Percentiles rank a stretch among this genome's conserved stretches.
Conservation (phyloP, 1,139 yeast genomes). For the Candida tetrigidarum region DNA sequence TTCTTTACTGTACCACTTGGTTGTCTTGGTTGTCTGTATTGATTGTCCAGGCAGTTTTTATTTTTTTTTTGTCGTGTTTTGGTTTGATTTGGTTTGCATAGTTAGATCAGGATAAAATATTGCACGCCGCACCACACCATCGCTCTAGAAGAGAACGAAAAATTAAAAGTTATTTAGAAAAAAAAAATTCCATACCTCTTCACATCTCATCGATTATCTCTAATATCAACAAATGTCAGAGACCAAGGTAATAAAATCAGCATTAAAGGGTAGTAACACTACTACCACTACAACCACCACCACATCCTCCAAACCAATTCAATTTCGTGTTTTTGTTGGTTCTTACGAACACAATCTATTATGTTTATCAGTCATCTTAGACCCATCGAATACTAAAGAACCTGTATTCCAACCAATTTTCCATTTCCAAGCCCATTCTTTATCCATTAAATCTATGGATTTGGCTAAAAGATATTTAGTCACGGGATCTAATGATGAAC, state of each 20-base stretch:
- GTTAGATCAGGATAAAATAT: not conserved
- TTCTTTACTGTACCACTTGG: slow-evolving; percentile 10
- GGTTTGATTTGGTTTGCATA: not conserved
- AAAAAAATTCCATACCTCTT: not conserved
- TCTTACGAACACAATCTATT: slow-evolving; percentile 93
- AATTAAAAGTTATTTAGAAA: no score
- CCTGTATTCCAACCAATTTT: slow-evolving; percentile 90
- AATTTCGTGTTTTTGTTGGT: slow-evolving; percentile 85
- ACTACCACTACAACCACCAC: slow-evolving; percentile 7
- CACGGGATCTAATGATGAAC: slow-evolving; percentile 96
- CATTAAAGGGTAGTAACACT: slow-evolving; percentile 16
- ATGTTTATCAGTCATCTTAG: slow-evolving; percentile 75
- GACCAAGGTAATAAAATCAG: slow-evolving; percentile 14
- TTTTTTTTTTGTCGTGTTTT: not conserved
- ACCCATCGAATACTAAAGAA: slow-evolving; percentile 26
- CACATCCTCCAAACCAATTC: slow-evolving; percentile 20
- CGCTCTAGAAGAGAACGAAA: not conserved
- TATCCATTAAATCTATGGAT: slow-evolving; percentile 85
- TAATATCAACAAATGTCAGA: slow-evolving; percentile 2
- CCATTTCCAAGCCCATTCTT: slow-evolving; percentile 93
- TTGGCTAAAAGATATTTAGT: slow-evolving; percentile 84
- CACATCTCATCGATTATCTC: slow-evolving; percentile 3
- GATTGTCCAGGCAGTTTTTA: no score
- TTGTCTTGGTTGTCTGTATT: no score
- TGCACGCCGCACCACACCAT: not conserved